Conservation (phyloP, 495 filamentous ascomycete species). For the Patellaria atrata region DNA sequence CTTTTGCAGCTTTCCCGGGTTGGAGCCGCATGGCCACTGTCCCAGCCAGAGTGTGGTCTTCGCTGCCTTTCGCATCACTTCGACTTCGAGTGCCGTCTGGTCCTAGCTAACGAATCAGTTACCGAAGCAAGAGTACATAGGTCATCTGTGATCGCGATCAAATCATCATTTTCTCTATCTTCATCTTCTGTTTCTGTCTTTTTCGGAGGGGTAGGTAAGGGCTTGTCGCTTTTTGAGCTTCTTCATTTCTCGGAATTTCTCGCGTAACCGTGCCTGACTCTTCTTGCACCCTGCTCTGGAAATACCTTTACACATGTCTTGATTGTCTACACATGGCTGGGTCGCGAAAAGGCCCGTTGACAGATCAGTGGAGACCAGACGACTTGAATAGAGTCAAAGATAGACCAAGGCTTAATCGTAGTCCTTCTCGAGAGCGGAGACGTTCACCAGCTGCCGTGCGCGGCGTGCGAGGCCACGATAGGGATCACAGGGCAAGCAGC, state of each 20-base stretch:
- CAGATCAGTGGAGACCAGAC: conserved; percentile 26
- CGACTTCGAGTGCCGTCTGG: no score
- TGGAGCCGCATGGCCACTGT: no score
- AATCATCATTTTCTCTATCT: conserved; percentile 3
- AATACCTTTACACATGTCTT: conserved; percentile 19
- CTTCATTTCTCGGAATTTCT: conserved; percentile 15
- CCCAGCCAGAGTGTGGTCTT: no score
- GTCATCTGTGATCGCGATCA: no score
- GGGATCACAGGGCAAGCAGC: conserved; percentile 15
- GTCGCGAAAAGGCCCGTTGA: conserved; percentile 18
- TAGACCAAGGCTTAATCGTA: conserved; percentile 11
- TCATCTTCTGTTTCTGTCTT: conserved; percentile 4
- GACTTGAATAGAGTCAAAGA: conserved; percentile 16
- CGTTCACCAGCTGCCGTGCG: conserved; percentile 17
- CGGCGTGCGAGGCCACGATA: conserved; percentile 16
- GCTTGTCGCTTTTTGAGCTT: conserved; percentile 6
- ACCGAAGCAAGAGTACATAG: no score
- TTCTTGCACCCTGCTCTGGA: conserved; percentile 17
- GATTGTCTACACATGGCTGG: conserved; percentile 25
- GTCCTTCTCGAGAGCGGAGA: conserved; percentile 10
- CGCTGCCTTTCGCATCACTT: no score
- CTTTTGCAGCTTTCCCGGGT: no score
- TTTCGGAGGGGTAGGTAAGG: conserved; percentile 4
- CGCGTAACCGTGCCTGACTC: conserved; percentile 15
- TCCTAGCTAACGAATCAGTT: no score